A percentile compares a stretch with the other conserved stretches of the same genome.
Evolutionary conservation across 164 flowering plant species (phyloP).

Genomic region (Piper longum): DNA sequence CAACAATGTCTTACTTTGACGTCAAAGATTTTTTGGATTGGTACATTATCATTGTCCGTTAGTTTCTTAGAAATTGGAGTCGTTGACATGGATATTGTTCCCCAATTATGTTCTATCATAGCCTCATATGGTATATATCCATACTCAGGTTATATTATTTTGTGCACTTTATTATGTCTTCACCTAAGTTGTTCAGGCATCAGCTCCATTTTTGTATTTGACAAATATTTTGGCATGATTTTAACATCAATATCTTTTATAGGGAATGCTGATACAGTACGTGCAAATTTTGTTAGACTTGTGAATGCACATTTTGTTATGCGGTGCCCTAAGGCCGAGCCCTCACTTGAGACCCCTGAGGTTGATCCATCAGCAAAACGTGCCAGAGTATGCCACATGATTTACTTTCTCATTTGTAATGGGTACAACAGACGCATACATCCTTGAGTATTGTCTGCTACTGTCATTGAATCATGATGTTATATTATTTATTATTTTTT

Average conservation of each 20-base stretch:
- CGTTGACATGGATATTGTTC: too few relatives aligned
- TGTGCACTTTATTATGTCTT: background rate
- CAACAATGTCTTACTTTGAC: too few relatives aligned
- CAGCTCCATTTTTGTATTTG: background rate
- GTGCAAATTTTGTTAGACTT: conserved; percentile 41
- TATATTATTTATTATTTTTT: too few relatives aligned
- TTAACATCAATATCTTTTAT: background rate
- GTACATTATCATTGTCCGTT: too few relatives aligned
- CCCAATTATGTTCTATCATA: background rate
- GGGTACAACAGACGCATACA: background rate
- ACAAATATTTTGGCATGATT: background rate
- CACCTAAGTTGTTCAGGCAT: background rate
- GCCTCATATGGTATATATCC: background rate
- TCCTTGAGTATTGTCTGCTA: background rate
- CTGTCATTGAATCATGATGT: background rate
- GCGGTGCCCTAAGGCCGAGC: conserved; percentile 73
- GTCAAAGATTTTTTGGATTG: too few relatives aligned
- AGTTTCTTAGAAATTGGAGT: too few relatives aligned
- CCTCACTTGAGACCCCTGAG: conserved; percentile 29
- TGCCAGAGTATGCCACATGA: conserved; percentile 20
- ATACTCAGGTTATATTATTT: background rate
- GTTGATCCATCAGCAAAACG: conserved; percentile 36
- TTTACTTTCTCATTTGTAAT: background rate
- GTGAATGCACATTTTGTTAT: conserved; percentile 60
- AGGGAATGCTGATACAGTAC: conserved; percentile 30